Percentiles rank a stretch among this genome's conserved stretches.
Evolutionary conservation across 192 early-diverging fungal genomes (phyloP).

Genomic region (Entomortierella beljakovae): DNA sequence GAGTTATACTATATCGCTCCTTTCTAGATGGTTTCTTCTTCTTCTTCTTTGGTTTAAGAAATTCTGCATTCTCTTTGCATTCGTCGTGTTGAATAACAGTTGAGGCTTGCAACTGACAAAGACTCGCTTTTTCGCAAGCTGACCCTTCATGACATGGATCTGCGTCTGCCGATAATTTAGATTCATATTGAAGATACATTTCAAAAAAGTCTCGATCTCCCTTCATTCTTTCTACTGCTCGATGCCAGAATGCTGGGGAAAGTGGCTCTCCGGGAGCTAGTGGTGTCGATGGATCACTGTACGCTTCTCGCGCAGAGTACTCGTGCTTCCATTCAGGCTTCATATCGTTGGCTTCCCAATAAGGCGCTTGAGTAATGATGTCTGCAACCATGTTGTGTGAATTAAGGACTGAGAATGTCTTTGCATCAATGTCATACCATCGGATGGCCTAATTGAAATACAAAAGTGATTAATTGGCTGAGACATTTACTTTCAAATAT

Average conservation of each 20-base stretch:
- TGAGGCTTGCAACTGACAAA: constrained; percentile 51
- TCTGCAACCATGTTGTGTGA: constrained; percentile 62
- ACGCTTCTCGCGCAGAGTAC: constrained; percentile 60
- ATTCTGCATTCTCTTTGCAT: constrained; percentile 10
- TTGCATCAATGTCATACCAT: constrained; percentile 63
- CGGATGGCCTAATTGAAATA: constrained; percentile 32
- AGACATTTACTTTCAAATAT: not conserved
- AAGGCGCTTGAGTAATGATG: constrained; percentile 41
- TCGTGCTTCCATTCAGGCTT: constrained; percentile 61
- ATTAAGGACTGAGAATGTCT: constrained; percentile 64
- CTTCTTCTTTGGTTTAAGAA: not conserved
- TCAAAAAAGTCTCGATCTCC: constrained; percentile 47
- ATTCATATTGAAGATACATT: constrained; percentile 54
- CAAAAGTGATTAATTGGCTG: not conserved
- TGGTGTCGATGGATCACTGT: constrained; percentile 6
- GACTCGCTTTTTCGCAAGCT: constrained; percentile 15
- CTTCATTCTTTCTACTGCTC: constrained; percentile 54
- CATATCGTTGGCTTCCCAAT: constrained; percentile 51
- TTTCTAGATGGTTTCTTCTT: constrained; percentile 22
- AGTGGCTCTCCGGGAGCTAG: constrained; percentile 33
- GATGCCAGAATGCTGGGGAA: constrained; percentile 61
- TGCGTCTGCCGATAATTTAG: constrained; percentile 47
- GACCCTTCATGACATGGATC: constrained; percentile 17
- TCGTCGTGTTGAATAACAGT: constrained; percentile 25
- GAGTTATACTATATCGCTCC: constrained; percentile 15